Evolutionary conservation across 148 eudicot genomes (phyloP).

Genomic region (Heliamphora exappendiculata): DNA sequence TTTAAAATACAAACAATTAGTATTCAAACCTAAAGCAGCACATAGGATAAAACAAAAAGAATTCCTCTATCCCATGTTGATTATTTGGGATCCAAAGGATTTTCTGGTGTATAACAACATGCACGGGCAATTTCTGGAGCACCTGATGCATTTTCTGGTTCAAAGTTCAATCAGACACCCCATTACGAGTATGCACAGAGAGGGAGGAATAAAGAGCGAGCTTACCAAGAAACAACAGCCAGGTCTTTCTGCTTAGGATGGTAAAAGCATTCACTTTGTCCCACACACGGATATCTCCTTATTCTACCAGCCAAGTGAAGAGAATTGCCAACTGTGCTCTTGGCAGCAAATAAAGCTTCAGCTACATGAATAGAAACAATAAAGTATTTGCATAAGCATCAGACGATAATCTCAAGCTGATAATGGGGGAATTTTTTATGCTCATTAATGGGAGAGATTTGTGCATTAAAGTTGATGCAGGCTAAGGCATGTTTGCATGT

Average conservation of each 20-base stretch:
- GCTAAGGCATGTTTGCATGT: no score
- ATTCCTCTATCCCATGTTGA: no score
- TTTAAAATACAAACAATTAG: not conserved
- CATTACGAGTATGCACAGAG: not conserved
- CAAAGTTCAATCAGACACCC: no score
- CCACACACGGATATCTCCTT: constrained; percentile 10
- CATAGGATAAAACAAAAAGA: not conserved
- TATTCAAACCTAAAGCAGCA: not conserved
- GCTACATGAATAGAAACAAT: constrained; percentile 1
- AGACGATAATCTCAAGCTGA: not conserved
- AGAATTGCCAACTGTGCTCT: constrained; percentile 11
- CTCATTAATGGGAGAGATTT: not conserved
- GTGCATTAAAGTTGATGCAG: not conserved
- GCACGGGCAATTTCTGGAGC: not conserved
- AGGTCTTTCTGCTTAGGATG: constrained; percentile 1
- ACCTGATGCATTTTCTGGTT: no score
- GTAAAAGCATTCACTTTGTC: not conserved
- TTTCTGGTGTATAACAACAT: not conserved
- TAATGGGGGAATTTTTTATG: not conserved
- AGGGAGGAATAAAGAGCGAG: not conserved
- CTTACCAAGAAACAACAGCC: constrained; percentile 2
- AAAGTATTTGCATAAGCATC: not conserved
- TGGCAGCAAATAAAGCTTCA: constrained; percentile 14
- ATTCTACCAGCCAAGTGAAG: constrained; percentile 7
- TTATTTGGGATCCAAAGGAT: not conserved